Evolutionary conservation across 2,329 filamentous ascomycete species (phyloP), one percentile per base, ranked within the genome.

Genomic region (Ophiocordyceps unilateralis): DNA sequence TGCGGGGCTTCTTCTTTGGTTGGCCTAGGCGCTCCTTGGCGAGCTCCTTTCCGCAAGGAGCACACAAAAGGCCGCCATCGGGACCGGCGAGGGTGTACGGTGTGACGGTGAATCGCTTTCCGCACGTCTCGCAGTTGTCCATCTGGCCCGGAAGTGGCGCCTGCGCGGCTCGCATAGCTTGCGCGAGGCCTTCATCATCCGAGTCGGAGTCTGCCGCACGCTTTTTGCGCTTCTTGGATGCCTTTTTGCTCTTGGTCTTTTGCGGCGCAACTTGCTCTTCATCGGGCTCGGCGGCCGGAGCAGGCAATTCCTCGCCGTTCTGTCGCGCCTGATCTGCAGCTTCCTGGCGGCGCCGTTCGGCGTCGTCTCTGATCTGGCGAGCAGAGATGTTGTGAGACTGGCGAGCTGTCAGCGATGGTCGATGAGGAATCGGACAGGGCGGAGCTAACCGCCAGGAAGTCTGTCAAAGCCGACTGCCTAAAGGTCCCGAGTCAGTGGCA

Each of bases 31-130:
- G 64, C 46, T 81, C 80, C 44, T 83, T 80, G 36, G 74, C 73
- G 41, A 83, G 60, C 47, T 84, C 75, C 53, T 82, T 87, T 20
- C 84, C 82, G 54, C 89, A 96, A 20, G 83, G 77, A 4, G 71
- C 70, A 56, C 89, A 96, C 2, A 95, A 67, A n/a, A 96, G 67
- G 15, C 86, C 86, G 4, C 88, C 88, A n/a, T 81, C 70, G 1
- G 84, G 82, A 0, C 83, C 86, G 23, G 79, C 74, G 49, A 86
- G 81, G 48, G 82, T 87, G 63, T 95, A 95, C 1, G 85, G 74
- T 0, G 89, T 95, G 39, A 96, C 88, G 0, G 86, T 94, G 55
- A 96, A 96, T 32, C 87, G 78, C 58, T 91, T 93, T 38, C 73
- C 70, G 58, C 89, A 96, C 3, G 79, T 64, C 48, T 83, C 86